phyloP scores from a whole-genome alignment of 2,329 filamentous ascomycete genomes.

The Neofusicoccum parvum region DNA sequence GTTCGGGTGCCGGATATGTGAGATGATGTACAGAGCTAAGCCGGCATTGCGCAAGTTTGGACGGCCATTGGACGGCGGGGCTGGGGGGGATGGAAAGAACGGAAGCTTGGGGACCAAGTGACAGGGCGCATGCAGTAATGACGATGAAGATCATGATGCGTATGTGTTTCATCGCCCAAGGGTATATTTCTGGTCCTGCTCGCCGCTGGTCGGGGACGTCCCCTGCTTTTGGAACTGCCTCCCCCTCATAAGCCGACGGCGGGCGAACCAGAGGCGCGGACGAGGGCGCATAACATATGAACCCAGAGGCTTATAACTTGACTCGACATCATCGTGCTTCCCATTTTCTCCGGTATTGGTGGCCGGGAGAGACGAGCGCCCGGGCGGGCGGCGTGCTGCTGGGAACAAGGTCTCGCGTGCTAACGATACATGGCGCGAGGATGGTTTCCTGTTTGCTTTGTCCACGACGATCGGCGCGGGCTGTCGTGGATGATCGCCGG shows the following conservation, averaged over 20 bases:
- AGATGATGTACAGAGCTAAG: not conserved
- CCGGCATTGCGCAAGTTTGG: too few relatives aligned
- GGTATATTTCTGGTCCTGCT: not conserved
- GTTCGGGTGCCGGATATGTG: not conserved
- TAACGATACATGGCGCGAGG: not conserved
- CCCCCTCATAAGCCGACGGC: not conserved
- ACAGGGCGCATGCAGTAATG: not conserved
- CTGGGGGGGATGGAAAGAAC: not conserved
- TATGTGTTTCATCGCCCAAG: constrained; percentile 12
- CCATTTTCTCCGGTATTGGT: not conserved
- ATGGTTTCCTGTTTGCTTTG: not conserved
- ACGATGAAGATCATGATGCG: constrained; percentile 13
- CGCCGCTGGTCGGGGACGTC: not conserved
- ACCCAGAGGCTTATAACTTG: constrained; percentile 2
- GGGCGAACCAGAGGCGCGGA: constrained; percentile 2
- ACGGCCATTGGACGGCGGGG: not conserved
- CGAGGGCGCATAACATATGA: not conserved
- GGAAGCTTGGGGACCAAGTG: not conserved
- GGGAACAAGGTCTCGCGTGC: not conserved
- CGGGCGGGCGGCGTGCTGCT: not conserved
- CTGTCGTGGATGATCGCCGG: constrained; percentile 1
- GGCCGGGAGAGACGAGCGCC: not conserved
- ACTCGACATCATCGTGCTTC: not conserved
- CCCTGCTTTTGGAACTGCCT: not conserved
- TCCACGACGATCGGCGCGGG: constrained; percentile 5